These are phyloP conservation scores for Ustilago bromivora DNA, from an alignment of 1,284 basidiomycete species.

Conservation along the genomic window DNA sequence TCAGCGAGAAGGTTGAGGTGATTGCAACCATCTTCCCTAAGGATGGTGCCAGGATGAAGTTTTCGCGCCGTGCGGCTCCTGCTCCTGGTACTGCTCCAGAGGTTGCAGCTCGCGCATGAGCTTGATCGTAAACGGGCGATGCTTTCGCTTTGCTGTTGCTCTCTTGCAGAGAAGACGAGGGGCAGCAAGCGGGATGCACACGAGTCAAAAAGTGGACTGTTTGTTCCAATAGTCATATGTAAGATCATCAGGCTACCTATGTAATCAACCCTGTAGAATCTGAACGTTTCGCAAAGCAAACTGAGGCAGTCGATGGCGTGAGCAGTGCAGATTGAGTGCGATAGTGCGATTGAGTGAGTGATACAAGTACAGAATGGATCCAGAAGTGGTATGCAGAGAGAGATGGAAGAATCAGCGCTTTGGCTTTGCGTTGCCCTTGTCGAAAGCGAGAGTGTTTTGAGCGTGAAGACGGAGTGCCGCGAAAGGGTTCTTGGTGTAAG, in stretches of 20 bases:
- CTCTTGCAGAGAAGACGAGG: background rate
- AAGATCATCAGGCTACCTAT: conserved; percentile 2
- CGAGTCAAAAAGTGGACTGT: background rate
- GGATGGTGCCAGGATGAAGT: conserved; percentile 86
- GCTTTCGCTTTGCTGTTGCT: background rate
- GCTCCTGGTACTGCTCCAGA: conserved; percentile 55
- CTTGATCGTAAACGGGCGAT: background rate
- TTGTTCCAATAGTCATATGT: conserved; percentile 2
- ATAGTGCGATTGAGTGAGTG: conserved; percentile 5
- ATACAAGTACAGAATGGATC: conserved; percentile 34
- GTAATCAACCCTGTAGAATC: conserved; percentile 5
- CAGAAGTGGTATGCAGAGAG: background rate
- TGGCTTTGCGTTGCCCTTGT: conserved; percentile 24
- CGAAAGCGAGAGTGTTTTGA: conserved; percentile 60
- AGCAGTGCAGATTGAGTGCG: background rate
- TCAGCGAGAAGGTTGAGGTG: conserved; percentile 79
- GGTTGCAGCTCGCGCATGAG: conserved; percentile 57
- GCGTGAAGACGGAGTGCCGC: conserved; percentile 64
- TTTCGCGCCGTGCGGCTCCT: conserved; percentile 70
- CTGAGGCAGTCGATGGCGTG: background rate
- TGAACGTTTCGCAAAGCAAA: background rate
- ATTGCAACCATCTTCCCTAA: conserved; percentile 82
- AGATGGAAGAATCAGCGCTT: conserved; percentile 12
- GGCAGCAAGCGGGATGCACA: background rate
- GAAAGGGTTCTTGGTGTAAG: conserved; percentile 59